Percentiles rank a stretch among this genome's conserved stretches.
These are phyloP conservation scores for Lithospermum erythrorhizon DNA, from an alignment of 257 asterid genomes.

Conservation along the genomic window DNA sequence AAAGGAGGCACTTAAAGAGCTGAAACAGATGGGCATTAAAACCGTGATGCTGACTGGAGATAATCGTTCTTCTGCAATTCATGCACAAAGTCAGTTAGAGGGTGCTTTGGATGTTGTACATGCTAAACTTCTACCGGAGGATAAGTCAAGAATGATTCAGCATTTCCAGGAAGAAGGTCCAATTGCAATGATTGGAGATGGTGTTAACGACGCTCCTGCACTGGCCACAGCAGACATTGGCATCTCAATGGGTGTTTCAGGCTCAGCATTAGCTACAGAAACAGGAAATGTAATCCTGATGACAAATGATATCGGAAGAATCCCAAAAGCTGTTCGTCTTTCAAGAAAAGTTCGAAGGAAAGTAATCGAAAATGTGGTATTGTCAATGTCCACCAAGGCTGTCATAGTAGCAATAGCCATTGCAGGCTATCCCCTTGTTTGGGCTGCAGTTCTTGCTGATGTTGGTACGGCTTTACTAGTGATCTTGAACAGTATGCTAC, in stretches of 20 bases:
- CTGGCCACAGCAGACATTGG: conserved; percentile 74
- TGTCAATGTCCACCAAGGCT: conserved; percentile 43
- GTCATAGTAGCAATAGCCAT: conserved; percentile 59
- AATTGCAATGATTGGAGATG: conserved; percentile 86
- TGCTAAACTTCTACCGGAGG: conserved; percentile 72
- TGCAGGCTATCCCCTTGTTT: conserved; percentile 76
- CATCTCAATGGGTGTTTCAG: conserved; percentile 84
- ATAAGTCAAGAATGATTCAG: conserved; percentile 43
- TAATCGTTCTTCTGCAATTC: conserved; percentile 54
- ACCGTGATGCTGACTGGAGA: conserved; percentile 88
- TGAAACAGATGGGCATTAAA: conserved; percentile 56
- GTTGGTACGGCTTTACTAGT: conserved; percentile 77
- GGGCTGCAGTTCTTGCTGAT: conserved; percentile 81
- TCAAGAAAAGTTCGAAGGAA: conserved; percentile 47
- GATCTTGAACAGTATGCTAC: conserved; percentile 69
- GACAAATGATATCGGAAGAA: conserved; percentile 67
- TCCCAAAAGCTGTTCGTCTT: conserved; percentile 41
- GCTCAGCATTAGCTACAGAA: conserved; percentile 76
- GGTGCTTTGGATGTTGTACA: conserved; percentile 48
- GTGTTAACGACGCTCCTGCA: conserved; percentile 82
- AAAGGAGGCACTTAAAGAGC: conserved; percentile 58
- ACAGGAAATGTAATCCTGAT: conserved; percentile 60
- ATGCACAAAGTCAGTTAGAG: conserved; percentile 60
- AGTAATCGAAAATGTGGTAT: conserved; percentile 48
- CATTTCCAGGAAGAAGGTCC: conserved; percentile 46